phyloP scores from a whole-genome alignment of 257 asterid genomes.

The Ophiorrhiza pumila region DNA sequence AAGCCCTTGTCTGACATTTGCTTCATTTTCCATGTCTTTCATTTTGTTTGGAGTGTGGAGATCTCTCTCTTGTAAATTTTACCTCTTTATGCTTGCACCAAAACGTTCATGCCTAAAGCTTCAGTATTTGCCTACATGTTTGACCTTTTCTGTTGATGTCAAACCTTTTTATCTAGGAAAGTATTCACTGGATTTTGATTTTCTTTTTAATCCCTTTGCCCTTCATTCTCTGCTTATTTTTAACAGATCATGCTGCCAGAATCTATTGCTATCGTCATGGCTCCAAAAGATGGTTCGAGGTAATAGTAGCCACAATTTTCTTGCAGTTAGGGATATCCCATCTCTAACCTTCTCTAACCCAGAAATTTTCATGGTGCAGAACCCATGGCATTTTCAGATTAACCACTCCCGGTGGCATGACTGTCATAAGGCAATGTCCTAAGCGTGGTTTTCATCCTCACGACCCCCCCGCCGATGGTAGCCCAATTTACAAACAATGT shows the following conservation, averaged over 20 bases:
- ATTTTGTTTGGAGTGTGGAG: background rate
- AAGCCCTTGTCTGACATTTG: background rate
- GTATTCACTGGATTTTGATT: background rate
- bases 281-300: constrained; percentile 85
- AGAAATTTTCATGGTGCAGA: constrained; percentile 34
- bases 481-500: constrained; percentile 87
- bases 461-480: constrained; percentile 85
- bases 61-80: background rate
- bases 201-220: background rate
- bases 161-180: constrained; percentile 1
- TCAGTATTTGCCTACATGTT: background rate
- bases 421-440: constrained; percentile 86
- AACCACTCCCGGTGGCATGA: constrained; percentile 87
- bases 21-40: background rate
- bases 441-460: constrained; percentile 92
- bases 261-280: constrained; percentile 96
- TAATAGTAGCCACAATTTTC: constrained; percentile 12
- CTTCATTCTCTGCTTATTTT: background rate
- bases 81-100: background rate
- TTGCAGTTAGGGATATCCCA: background rate
- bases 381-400: constrained; percentile 86
- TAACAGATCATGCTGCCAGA: constrained; percentile 89
- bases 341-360: constrained; percentile 2
- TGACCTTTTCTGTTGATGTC: background rate
- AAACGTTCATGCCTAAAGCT: background rate